Evolutionary conservation across 1,284 basidiomycete genomes (phyloP), one percentile per base, ranked within the genome.

Genomic region (Coniophora puteana): DNA sequence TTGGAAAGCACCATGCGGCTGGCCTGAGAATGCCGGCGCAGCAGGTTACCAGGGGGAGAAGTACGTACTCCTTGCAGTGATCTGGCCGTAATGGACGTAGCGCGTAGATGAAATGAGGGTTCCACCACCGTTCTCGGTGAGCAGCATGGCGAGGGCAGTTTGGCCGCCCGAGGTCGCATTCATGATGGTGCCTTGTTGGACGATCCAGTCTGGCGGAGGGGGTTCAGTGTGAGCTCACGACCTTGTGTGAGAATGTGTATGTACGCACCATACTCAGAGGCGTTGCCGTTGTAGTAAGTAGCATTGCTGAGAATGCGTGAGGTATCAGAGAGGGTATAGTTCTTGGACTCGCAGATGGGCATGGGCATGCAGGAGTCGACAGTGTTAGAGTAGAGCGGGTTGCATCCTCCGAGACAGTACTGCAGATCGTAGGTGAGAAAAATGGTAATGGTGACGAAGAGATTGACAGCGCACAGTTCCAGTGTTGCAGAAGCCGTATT

Each of bases 361-460:
- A 73, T 73, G 0, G 88, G 86, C 38, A 61, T 63, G 65, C 90
- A 93, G 1, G 87, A 88, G 38, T 63, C 63, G 27, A 83, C 63
- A 4, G 71, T 57, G 54, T 79, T 59, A 1, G 88, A 91, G 27
- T 70, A 62, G 31, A 89, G 69, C 8, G 89, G 87, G 54, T 92
- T 78, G 63, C 90, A 93, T 8, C 89, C 89, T 31, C 85, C 86
- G 21, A 89, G 66, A 54, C 89, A 91, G 61, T 80, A 89, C 79
- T 84, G 51, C 20, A 45, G 22, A 16, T 20, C 34, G 21, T 16
- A 34, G 13, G 33, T 43, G 16, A 41, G 37, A 53, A 21, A 50
- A 41, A 41, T 22, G n/a, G 3, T 34, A 38, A 6, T 31, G 28
- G 6, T 20, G 12, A 20, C 35, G 8, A 27, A 12, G 31, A 37